These are phyloP conservation scores for Pichia occidentalis DNA, from an alignment of 805 yeast species.

Conservation along the genomic window DNA sequence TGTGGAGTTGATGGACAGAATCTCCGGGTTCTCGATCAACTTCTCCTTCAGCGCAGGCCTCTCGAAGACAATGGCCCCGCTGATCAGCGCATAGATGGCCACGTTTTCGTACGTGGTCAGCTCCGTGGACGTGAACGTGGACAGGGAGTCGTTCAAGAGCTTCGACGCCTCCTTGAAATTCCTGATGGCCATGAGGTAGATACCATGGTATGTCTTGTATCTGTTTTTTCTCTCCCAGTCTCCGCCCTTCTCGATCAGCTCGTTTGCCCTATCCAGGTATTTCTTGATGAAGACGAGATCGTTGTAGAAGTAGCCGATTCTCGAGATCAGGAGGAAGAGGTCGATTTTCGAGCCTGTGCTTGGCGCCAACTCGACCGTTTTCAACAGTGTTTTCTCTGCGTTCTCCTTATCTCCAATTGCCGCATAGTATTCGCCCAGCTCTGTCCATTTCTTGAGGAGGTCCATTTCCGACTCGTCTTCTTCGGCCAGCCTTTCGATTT, in stretches of 20 bases:
- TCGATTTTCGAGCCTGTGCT: slow-evolving; percentile 90
- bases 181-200: slow-evolving; percentile 77
- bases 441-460: slow-evolving; percentile 65
- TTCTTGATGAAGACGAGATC: slow-evolving; percentile 65
- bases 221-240: slow-evolving; percentile 99
- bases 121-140: slow-evolving; percentile 93
- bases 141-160: slow-evolving; percentile 80
- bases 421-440: slow-evolving; percentile 84
- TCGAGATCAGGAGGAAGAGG: slow-evolving; percentile 67
- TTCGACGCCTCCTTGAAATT: slow-evolving; percentile 81
- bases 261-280: slow-evolving; percentile 65
- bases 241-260: slow-evolving; percentile 89
- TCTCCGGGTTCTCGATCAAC: slow-evolving; percentile 90
- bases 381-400: slow-evolving; percentile 59
- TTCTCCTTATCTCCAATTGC: slow-evolving; percentile 72
- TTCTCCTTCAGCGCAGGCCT: slow-evolving; percentile 80
- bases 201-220: slow-evolving; percentile 85
- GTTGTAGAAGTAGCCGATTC: slow-evolving; percentile 85
- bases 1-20: slow-evolving; percentile 69
- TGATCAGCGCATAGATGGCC: slow-evolving; percentile 78
- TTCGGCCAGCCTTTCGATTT: slow-evolving; percentile 46
- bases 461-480: slow-evolving; percentile 87
- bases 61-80: slow-evolving; percentile 79
- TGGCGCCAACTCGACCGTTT: slow-evolving; percentile 72
- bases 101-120: slow-evolving; percentile 83